Conservation (phyloP, 192 early-diverging fungal genomes). For the Jimgerdemannia flammicorona region DNA sequence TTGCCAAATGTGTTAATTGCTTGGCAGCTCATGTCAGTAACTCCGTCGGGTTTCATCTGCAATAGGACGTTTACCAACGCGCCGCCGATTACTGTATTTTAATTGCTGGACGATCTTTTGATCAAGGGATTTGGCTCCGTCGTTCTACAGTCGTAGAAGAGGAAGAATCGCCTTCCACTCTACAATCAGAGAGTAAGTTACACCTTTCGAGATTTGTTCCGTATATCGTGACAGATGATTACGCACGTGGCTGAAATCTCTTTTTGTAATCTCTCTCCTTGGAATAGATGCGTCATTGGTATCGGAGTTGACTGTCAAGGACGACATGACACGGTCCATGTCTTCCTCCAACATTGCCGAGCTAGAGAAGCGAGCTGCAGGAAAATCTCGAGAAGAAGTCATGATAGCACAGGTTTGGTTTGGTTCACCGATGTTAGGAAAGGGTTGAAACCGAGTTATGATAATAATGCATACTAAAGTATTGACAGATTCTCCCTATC, state of each 20-base stretch:
- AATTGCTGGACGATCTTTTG: slow-evolving; percentile 72
- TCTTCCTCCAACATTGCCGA: slow-evolving; percentile 15
- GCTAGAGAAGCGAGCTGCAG: slow-evolving; percentile 40
- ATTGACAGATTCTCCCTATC: slow-evolving; percentile 7
- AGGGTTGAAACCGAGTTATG: too few species aligned
- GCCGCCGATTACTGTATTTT: slow-evolving; percentile 73
- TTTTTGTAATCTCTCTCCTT: too few species aligned
- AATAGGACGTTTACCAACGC: slow-evolving; percentile 46
- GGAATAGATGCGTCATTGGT: not conserved
- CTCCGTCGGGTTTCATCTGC: not conserved
- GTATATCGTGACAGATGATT: not conserved
- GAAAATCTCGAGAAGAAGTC: slow-evolving; percentile 60
- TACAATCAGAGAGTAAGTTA: not conserved
- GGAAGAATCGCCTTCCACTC: slow-evolving; percentile 4
- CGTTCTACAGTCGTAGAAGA: slow-evolving; percentile 39
- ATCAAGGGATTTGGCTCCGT: slow-evolving; percentile 65
- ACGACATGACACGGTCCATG: not conserved
- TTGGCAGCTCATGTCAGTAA: not conserved
- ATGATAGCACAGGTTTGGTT: slow-evolving; percentile 57
- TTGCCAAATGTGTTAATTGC: not conserved
- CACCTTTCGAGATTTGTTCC: not conserved
- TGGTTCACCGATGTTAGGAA: not conserved
- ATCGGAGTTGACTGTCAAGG: not conserved
- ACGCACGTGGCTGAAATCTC: too few species aligned
- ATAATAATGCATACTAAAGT: slow-evolving; percentile 11